Percentiles rank a stretch among this genome's conserved stretches.
These are phyloP conservation scores for Gamsiella multidivaricata DNA, from an alignment of 192 early-diverging fungal genomes.

Conservation along the genomic window DNA sequence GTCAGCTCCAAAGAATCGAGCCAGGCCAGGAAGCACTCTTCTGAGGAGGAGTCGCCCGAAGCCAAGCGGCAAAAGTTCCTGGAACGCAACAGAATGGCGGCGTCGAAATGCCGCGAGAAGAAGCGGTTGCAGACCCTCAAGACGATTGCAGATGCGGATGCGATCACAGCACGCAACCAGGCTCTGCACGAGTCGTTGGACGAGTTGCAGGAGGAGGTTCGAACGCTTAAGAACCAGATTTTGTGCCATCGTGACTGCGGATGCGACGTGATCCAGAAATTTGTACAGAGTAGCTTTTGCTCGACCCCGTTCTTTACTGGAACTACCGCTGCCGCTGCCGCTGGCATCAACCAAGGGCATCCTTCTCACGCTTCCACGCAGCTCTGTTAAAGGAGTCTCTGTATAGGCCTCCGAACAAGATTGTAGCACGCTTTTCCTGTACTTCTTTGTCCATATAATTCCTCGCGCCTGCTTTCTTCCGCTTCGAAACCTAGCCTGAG, in stretches of 20 bases:
- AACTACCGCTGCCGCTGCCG: not conserved
- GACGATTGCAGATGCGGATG: constrained; percentile 45
- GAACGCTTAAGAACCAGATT: constrained; percentile 49
- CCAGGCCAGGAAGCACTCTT: constrained; percentile 21
- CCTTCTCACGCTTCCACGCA: not conserved
- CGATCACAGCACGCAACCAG: constrained; percentile 43
- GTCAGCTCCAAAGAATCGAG: not conserved
- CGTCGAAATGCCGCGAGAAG: constrained; percentile 48
- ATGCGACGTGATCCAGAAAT: constrained; percentile 51
- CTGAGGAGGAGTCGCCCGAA: constrained; percentile 29
- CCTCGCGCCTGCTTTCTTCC: not conserved
- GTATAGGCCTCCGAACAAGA: not conserved
- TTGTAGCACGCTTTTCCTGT: not conserved
- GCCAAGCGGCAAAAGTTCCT: constrained; percentile 53
- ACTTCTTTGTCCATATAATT: not conserved
- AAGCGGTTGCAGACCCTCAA: constrained; percentile 46
- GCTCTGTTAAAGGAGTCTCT: not conserved
- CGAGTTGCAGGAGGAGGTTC: constrained; percentile 43
- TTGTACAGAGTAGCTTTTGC: constrained; percentile 34
- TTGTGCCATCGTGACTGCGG: constrained; percentile 48
- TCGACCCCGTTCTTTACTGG: not conserved
- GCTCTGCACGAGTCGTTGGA: constrained; percentile 32
- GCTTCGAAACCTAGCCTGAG: too few relatives aligned
- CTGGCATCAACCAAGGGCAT: not conserved
- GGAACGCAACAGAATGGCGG: constrained; percentile 54